phyloP scores from a whole-genome alignment of 2,329 filamentous ascomycete species.

The Pestalotiopsis sp. region DNA sequence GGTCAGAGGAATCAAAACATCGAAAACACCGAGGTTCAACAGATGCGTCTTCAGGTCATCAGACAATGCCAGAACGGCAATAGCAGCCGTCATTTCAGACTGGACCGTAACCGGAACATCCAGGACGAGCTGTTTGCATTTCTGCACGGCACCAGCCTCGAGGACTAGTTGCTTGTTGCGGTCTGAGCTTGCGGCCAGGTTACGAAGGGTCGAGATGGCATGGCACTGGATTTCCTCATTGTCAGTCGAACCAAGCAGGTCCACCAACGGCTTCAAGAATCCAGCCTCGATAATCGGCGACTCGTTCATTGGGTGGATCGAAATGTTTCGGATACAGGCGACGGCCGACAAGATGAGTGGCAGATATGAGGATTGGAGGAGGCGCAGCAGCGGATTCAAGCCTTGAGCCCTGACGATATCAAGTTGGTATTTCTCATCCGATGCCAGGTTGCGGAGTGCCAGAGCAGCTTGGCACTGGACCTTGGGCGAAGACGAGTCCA shows the following conservation, averaged over 20 bases:
- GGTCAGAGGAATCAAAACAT: conserved; percentile 92
- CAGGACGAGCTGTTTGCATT: conserved; percentile 95
- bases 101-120: conserved; percentile 93
- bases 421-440: conserved; percentile 97
- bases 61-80: conserved; percentile 91
- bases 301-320: conserved; percentile 96
- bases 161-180: conserved; percentile 97
- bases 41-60: conserved; percentile 94
- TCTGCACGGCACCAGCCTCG: conserved; percentile 94
- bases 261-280: conserved; percentile 91
- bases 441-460: conserved; percentile 91
- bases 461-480: conserved; percentile 97
- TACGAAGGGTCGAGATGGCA: conserved; percentile 94
- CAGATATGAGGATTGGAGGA: conserved; percentile 93
- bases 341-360: conserved; percentile 96
- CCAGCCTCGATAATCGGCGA: conserved; percentile 98
- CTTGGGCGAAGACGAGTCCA: conserved; percentile 97
- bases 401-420: conserved; percentile 93
- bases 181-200: conserved; percentile 94
- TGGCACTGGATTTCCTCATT: conserved; percentile 99
- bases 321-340: conserved; percentile 98
- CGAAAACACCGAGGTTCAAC: conserved; percentile 90
- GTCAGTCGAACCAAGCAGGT: conserved; percentile 90
- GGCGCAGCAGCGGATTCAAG: conserved; percentile 80
- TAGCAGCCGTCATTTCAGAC: conserved; percentile 99